These are phyloP conservation scores for Podila clonocystis DNA, from an alignment of 192 early-diverging fungal genomes.

Conservation along the genomic window DNA sequence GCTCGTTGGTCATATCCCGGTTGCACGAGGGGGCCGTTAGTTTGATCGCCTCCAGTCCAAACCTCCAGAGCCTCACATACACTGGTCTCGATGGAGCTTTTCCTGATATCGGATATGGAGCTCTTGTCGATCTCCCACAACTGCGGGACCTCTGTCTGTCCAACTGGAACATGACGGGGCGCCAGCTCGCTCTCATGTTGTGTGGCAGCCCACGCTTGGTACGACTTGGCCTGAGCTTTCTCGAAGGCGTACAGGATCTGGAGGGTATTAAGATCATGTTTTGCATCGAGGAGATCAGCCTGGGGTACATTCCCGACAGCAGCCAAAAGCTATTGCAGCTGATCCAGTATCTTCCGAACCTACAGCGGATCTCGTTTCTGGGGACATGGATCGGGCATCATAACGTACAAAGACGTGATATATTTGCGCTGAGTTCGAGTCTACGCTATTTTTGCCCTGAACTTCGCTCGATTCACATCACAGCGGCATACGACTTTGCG, in stretches of 20 bases:
- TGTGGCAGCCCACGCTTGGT: constrained; percentile 14
- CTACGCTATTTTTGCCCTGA: constrained; percentile 20
- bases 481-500: constrained; percentile 21
- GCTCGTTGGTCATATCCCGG: constrained; percentile 10
- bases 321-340: constrained; percentile 25
- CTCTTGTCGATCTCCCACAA: constrained; percentile 5
- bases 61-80: constrained; percentile 21
- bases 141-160: constrained; percentile 28
- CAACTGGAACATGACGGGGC: constrained; percentile 22
- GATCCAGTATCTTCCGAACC: constrained; percentile 14
- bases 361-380: constrained; percentile 25
- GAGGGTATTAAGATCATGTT: constrained; percentile 14
- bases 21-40: constrained; percentile 22
- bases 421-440: constrained; percentile 11
- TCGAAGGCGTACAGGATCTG: constrained; percentile 26
- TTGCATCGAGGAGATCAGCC: constrained; percentile 33
- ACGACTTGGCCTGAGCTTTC: constrained; percentile 21
- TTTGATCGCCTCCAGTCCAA: constrained; percentile 15
- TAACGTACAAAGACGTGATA: not conserved
- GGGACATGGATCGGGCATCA: constrained; percentile 32
- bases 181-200: constrained; percentile 9
- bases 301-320: constrained; percentile 16
- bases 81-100: constrained; percentile 6
- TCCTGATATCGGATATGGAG: not conserved
- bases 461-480: constrained; percentile 18